A percentile compares a stretch with the other conserved stretches of the same genome.
phyloP scores from a whole-genome alignment of 2,329 filamentous ascomycete species.

The Fusarium pseudograminearum region DNA sequence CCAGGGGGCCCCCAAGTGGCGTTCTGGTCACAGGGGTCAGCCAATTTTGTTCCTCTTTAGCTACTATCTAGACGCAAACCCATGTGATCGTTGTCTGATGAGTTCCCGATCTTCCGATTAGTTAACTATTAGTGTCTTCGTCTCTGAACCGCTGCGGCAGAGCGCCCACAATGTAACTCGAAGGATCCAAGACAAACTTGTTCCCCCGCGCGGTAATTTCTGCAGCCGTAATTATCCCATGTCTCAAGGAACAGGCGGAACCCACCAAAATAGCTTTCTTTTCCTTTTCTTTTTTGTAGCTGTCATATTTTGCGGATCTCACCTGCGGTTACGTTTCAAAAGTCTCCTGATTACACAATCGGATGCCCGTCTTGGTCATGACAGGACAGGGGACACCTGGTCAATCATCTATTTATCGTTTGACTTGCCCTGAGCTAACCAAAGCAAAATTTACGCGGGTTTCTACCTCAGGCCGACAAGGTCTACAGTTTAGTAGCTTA shows the following conservation, averaged over 20 bases:
- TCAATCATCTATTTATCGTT: not conserved
- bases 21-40: conserved; percentile 17
- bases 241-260: not conserved
- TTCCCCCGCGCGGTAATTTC: conserved; percentile 2
- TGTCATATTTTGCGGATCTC: not conserved
- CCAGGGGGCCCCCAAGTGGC: not conserved
- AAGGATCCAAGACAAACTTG: not conserved
- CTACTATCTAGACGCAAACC: not conserved
- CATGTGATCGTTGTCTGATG: not conserved
- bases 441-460: not conserved
- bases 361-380: not conserved
- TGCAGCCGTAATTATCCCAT: not conserved
- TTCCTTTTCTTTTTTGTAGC: not conserved
- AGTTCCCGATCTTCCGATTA: conserved; percentile 16
- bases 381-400: not conserved
- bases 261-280: conserved; percentile 4
- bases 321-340: conserved; percentile 8
- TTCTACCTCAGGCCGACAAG: conserved; percentile 1
- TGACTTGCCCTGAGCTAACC: not conserved
- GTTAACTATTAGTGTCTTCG: not conserved
- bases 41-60: not conserved
- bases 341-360: not conserved
- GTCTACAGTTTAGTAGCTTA: not conserved
- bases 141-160: not conserved
- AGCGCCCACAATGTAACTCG: not conserved